A percentile compares a stretch with the other conserved stretches of the same genome.
phyloP scores from a whole-genome alignment of 164 flowering plant genomes.

The Sedum album region DNA sequence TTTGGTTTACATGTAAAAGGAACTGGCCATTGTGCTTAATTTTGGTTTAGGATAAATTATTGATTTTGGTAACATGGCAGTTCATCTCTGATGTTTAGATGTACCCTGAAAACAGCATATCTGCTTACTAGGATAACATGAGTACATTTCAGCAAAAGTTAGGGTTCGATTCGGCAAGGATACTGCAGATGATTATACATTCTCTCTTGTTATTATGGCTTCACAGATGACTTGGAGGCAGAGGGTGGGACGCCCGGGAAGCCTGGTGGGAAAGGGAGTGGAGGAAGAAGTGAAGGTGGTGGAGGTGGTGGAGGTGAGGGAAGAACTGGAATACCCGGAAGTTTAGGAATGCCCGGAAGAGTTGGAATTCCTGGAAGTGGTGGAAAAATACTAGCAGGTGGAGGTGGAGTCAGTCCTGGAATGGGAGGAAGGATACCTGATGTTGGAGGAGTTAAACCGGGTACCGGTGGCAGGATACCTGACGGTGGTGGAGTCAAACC shows the following conservation, averaged over 20 bases:
- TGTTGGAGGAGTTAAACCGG: neutral
- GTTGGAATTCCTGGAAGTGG: neutral
- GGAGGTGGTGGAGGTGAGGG: constrained; percentile 3
- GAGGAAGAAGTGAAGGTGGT: neutral
- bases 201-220: neutral
- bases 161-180: too few relatives aligned
- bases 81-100: too few relatives aligned
- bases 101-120: too few relatives aligned
- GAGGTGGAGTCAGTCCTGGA: neutral
- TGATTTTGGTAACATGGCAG: too few relatives aligned
- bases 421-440: neutral
- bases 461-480: neutral
- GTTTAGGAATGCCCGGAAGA: neutral
- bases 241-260: constrained; percentile 5
- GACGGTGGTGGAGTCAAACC: neutral
- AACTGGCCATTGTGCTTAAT: neutral
- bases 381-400: constrained; percentile 9
- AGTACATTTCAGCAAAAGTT: too few relatives aligned
- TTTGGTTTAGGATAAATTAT: neutral
- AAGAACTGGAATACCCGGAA: neutral
- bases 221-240: neutral
- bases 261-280: constrained; percentile 7
- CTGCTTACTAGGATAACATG: too few relatives aligned
- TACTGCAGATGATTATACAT: too few relatives aligned
- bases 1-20: neutral